Base-by-base conservation (phyloP, 164 flowering plant genomes). In the Umbellularia californica region DNA sequence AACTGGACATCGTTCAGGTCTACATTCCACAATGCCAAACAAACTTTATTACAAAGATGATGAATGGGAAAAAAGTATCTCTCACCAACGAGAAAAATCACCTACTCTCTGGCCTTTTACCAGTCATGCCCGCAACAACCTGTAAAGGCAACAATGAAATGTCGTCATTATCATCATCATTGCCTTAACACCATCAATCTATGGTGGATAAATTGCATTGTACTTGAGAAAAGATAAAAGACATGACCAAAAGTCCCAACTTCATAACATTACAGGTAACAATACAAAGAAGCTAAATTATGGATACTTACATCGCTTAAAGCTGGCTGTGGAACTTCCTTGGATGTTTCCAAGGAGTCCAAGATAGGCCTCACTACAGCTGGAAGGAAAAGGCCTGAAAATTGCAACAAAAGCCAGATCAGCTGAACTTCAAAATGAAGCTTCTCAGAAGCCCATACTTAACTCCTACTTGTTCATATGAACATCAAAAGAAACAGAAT, bases 361-460 rank as follows among this genome's bases (percentile, higher is more conserved):
- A 95, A 84, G 19, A 95, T 90, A 68, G 99, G 99, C 83, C 97
- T 89, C 68, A 95, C 99, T 50, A 95, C 92, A 77, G 97, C 97
- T 65, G 99, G 99, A 76, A 95, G 97, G 81, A 92, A 91, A 30
- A 95, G 92, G 47, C 98, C 98, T 95, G 88, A 71, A 79, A 77
- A 3, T 41, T 69, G 35, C 12, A 73, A 67, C 10, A 70, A 67
- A 70, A 15, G 5, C 14, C 24, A 6, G 28, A 24, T 64, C 28
- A 64, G 67, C 28, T 64, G 67, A 64, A 64, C 11, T 7, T 60
- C 6, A 20, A 60, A 19, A 60, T 4, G 35, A 30, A 30, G 35
- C 35, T 30, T 30, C 35, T 30, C 35, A 30, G 35, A 30, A 30
- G 35, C 22, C 64, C 7, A 6, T 10, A n/a, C 9, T 22, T 60